Base-by-base conservation (phyloP, 441 rosid species). In the Mallotus repandus region DNA sequence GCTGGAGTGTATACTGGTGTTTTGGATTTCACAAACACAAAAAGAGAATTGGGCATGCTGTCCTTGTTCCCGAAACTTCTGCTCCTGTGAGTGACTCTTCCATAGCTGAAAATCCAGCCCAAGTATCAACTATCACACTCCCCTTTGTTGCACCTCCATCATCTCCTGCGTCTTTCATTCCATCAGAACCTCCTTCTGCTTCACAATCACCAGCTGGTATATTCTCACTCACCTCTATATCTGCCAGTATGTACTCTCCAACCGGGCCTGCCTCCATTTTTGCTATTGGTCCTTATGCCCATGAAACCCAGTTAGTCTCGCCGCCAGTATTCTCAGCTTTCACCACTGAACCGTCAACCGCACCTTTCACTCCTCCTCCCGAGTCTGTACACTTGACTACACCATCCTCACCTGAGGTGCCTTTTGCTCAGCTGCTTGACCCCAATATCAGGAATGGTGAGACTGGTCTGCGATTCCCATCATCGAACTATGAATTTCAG, bases 141-240 rank as follows among this genome's bases (percentile, higher is more conserved):
- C 99, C 98, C 12, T 95, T 95, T 71, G 81, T 86, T 73, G 99
- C 98, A 32, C 99, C 99, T 50, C 98, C 99, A 16, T 95, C 99
- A 32, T 95, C 99, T 60, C 99, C 99, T 22, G 98, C 90, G 49
- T 92, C 99, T 5, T 95, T 95, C 82, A 82, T 91, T 76, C 99
- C 86, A 73, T 95, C 99, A 43, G 99, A 91, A 56, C 96, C 97
- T 70, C 87, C 97, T 71, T 95, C 98, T 41, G 96, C 83, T 3
- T 72, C 88, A 7, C 99, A 95, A 9, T 95, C 99, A 21, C 98
- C 99, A 1, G 86, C 84, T 19, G 94, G 92, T 46, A 21, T 85
- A 72, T 57, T 92, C 69, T 86, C 94, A 58, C 77, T 79, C 73
- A 87, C 87, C 63, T 88, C 97, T 41, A 65, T 81, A 11, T 92